Evolutionary conservation across 2,329 filamentous ascomycete species (phyloP).

Genomic region (Bretziella fagacearum): DNA sequence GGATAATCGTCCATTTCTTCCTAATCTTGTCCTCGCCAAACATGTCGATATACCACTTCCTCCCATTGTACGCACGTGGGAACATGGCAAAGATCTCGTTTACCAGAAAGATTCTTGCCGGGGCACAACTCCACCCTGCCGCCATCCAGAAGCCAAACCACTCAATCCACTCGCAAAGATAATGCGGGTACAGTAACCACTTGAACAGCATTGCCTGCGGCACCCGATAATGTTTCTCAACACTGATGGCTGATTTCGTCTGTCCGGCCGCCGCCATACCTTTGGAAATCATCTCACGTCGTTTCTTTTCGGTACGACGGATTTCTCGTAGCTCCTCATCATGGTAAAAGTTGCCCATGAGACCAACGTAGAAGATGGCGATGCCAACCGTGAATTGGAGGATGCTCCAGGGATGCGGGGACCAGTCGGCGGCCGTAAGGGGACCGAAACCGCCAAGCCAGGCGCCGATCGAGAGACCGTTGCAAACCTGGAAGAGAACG

Average conservation of each 20-base stretch:
- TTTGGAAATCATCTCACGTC: slow-evolving; percentile 25
- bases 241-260: slow-evolving; percentile 23
- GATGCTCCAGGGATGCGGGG: slow-evolving; percentile 20
- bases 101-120: slow-evolving; percentile 64
- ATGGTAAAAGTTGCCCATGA: slow-evolving; percentile 70
- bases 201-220: slow-evolving; percentile 70
- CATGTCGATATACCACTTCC: slow-evolving; percentile 69
- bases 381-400: slow-evolving; percentile 46
- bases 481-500: slow-evolving; percentile 59
- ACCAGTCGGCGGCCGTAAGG: slow-evolving; percentile 37
- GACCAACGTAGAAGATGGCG: slow-evolving; percentile 56
- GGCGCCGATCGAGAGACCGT: slow-evolving; percentile 58
- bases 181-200: slow-evolving; percentile 78
- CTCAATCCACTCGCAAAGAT: slow-evolving; percentile 92
- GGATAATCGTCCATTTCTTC: slow-evolving; percentile 53
- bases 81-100: slow-evolving; percentile 87
- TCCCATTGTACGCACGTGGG: slow-evolving; percentile 65
- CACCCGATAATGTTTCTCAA: slow-evolving; percentile 74
- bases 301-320: slow-evolving; percentile 46
- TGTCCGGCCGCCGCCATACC: slow-evolving; percentile 22
- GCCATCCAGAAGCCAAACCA: slow-evolving; percentile 81
- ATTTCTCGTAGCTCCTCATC: slow-evolving; percentile 85
- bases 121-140: slow-evolving; percentile 47
- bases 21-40: slow-evolving; percentile 75
- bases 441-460: slow-evolving; percentile 74